Evolutionary conservation across 1,139 yeast genomes (phyloP).

Genomic region (Sugiyamaella sp.): DNA sequence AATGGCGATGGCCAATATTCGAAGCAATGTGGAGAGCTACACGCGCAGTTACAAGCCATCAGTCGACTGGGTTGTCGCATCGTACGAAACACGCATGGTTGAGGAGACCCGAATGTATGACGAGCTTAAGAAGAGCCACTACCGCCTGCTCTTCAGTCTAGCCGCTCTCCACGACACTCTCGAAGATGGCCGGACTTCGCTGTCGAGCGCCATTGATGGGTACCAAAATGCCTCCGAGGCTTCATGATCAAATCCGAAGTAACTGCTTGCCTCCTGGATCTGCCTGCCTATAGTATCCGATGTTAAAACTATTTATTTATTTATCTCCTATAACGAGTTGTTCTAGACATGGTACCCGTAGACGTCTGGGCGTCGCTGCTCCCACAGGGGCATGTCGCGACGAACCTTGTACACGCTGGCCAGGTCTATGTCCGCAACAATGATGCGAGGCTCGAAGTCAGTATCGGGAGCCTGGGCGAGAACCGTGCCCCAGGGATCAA

Average conservation of each 20-base stretch:
- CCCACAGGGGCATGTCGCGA: slow-evolving; percentile 72
- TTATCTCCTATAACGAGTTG: neutral
- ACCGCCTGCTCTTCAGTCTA: slow-evolving; percentile 28
- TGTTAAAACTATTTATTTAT: neutral
- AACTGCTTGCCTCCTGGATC: too few species aligned
- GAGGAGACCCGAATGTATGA: slow-evolving; percentile 30
- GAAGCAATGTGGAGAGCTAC: slow-evolving; percentile 29
- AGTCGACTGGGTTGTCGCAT: slow-evolving; percentile 26
- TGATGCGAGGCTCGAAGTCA: slow-evolving; percentile 55
- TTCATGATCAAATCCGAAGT: neutral
- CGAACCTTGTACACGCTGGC: slow-evolving; percentile 53
- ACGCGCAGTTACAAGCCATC: slow-evolving; percentile 30
- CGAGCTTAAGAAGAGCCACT: slow-evolving; percentile 27
- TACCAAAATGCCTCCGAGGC: neutral
- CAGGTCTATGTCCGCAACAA: slow-evolving; percentile 71
- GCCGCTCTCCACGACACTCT: slow-evolving; percentile 24
- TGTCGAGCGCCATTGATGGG: slow-evolving; percentile 15
- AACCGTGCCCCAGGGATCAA: slow-evolving; percentile 91
- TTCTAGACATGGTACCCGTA: slow-evolving; percentile 37
- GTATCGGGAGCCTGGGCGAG: slow-evolving; percentile 62
- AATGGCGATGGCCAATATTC: slow-evolving; percentile 28
- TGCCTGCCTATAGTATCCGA: neutral
- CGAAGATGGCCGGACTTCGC: too few species aligned
- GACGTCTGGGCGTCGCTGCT: slow-evolving; percentile 68
- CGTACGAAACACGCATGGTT: slow-evolving; percentile 32